phyloP scores from a whole-genome alignment of 345 rosid species.

The Erucastrum elatum region DNA sequence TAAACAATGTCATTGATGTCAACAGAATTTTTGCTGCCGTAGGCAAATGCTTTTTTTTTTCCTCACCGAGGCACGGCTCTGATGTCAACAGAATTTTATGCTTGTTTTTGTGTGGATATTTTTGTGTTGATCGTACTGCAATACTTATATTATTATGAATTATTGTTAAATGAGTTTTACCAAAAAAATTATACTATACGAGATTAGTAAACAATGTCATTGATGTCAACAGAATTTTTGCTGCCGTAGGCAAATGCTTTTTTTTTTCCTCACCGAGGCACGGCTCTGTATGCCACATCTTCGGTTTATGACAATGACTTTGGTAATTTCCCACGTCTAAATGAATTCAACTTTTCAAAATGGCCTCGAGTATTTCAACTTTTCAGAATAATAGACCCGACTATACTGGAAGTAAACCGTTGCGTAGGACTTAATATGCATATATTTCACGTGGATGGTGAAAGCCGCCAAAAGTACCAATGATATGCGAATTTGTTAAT shows the following conservation, averaged over 20 bases:
- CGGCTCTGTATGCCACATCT: conserved; percentile 23
- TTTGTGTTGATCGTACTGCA: no score
- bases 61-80: no score
- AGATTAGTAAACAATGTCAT: no score
- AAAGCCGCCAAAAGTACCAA: not conserved
- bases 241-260: no score
- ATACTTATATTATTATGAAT: no score
- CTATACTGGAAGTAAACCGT: conserved; percentile 16
- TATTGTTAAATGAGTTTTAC: no score
- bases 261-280: not conserved
- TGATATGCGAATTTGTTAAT: not conserved
- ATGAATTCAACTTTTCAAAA: conserved; percentile 16
- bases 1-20: no score
- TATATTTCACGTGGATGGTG: not conserved
- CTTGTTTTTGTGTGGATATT: not conserved
- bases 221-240: no score
- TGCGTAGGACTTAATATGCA: not conserved
- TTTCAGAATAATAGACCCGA: not conserved
- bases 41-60: no score
- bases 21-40: no score
- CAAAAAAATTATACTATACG: no score
- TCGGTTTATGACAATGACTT: conserved; percentile 35
- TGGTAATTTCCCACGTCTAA: conserved; percentile 14
- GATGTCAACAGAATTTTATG: not conserved
- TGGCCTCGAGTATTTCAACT: conserved; percentile 17